phyloP scores from a whole-genome alignment of 345 rosid species.

The Garcia nutans region DNA sequence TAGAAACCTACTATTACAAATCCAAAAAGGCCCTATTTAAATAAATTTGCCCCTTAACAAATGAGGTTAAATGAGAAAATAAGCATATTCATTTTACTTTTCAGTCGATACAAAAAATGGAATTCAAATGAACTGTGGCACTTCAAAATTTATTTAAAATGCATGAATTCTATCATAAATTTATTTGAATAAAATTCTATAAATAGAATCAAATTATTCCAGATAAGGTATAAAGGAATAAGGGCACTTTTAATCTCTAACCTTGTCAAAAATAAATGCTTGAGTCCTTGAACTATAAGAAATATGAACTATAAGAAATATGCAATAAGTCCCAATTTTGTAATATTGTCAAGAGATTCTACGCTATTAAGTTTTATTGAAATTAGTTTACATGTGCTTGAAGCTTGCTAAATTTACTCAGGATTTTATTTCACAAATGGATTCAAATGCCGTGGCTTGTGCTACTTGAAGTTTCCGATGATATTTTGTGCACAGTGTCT shows the following conservation, averaged over 20 bases:
- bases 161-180: too few species aligned
- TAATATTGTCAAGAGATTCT: not conserved
- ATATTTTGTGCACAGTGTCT: not conserved
- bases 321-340: not conserved
- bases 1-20: too few species aligned
- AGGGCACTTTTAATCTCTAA: not conserved
- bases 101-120: too few species aligned
- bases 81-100: too few species aligned
- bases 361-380: not conserved
- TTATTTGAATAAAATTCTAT: too few species aligned
- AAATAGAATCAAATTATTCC: too few species aligned
- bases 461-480: not conserved
- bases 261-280: not conserved
- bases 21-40: too few species aligned
- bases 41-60: too few species aligned
- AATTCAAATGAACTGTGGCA: too few species aligned
- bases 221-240: not conserved
- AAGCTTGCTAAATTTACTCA: not conserved
- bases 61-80: too few species aligned
- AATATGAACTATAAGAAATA: too few species aligned
- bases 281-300: not conserved
- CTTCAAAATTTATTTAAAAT: too few species aligned
- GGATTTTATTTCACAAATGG: not conserved
- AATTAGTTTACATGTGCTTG: not conserved
- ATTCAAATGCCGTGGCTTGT: not conserved